Percentiles rank a stretch among this genome's conserved stretches.
Conservation (phyloP, 2,329 filamentous ascomycete genomes). For the Aurifilum marmelostoma region DNA sequence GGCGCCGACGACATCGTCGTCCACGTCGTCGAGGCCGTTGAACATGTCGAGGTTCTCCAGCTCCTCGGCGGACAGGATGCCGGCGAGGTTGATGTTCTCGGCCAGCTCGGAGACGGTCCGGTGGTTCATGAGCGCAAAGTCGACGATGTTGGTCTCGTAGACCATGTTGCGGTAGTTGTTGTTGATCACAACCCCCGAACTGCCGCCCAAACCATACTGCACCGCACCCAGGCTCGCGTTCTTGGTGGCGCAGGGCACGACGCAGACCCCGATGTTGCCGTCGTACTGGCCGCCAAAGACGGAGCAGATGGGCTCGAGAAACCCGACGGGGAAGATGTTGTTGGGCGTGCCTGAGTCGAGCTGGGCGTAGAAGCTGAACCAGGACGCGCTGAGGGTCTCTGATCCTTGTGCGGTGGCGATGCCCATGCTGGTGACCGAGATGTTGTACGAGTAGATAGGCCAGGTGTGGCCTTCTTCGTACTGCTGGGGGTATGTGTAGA, state of each 20-base stretch:
- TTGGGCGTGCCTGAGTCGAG: neutral
- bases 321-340: neutral
- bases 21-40: neutral
- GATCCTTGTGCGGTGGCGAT: neutral
- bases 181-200: neutral
- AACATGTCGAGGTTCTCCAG: neutral
- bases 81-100: neutral
- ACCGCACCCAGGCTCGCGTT: neutral
- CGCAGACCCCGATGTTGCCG: neutral
- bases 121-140: neutral
- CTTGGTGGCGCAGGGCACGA: neutral
- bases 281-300: neutral
- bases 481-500: neutral
- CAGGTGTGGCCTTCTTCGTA: neutral
- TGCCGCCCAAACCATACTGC: neutral
- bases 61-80: neutral
- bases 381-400: neutral
- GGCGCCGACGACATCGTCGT: neutral
- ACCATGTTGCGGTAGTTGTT: neutral
- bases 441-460: neutral
- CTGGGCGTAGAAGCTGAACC: neutral
- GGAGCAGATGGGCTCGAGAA: neutral
- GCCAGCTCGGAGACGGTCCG: neutral
- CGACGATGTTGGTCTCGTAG: slow-evolving; percentile 1
- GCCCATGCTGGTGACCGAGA: neutral